phyloP scores from a whole-genome alignment of 1,139 yeast genomes.

The Debaryomycetaceae sp. region DNA sequence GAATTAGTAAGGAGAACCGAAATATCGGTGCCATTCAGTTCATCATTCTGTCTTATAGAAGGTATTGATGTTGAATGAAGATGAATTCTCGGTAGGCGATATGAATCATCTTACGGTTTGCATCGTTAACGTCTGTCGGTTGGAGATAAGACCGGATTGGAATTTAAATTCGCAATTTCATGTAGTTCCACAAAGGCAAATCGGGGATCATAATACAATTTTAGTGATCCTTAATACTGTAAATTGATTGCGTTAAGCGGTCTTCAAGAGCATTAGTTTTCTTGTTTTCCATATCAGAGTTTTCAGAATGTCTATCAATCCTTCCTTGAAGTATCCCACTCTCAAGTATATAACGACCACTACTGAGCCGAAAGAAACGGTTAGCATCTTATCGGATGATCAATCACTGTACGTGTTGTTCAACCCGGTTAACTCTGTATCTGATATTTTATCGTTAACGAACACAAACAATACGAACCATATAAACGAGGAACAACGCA shows the following conservation, averaged over 20 bases:
- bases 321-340: constrained; percentile 4
- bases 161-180: neutral
- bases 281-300: too few species aligned
- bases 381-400: constrained; percentile 18
- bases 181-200: neutral
- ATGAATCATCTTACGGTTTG: too few species aligned
- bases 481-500: constrained; percentile 8
- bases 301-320: constrained; percentile 5
- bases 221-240: neutral
- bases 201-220: neutral
- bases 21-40: too few species aligned
- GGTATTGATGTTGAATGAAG: too few species aligned
- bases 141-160: too few species aligned
- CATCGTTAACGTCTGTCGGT: too few species aligned
- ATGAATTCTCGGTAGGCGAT: too few species aligned
- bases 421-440: constrained; percentile 29
- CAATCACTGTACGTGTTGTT: constrained; percentile 45
- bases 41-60: too few species aligned
- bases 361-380: constrained; percentile 1
- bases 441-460: constrained; percentile 41
- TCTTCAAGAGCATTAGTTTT: neutral
- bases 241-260: neutral
- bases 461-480: constrained; percentile 19
- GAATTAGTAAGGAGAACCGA: too few species aligned
- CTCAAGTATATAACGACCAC: constrained; percentile 2